Evolutionary conservation across 2,329 filamentous ascomycete species (phyloP).

Genomic region (Beauveria brongniartii): DNA sequence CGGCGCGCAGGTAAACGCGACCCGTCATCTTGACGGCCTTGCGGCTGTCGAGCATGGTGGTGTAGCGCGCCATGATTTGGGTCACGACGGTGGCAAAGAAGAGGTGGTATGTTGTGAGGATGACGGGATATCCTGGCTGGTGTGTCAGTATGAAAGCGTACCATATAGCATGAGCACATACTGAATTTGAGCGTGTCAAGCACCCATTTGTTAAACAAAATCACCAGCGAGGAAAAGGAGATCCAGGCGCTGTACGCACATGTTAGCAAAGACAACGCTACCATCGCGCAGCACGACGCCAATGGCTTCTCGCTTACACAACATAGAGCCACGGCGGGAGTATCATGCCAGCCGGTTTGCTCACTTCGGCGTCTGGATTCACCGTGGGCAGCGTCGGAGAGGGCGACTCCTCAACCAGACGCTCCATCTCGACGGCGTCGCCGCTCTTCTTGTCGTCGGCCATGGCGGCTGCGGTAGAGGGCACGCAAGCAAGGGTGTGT

Average conservation of each 20-base stretch:
- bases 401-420: not conserved
- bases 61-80: constrained; percentile 85
- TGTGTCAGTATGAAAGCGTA: not conserved
- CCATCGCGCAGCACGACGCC: not conserved
- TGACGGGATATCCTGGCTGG: constrained; percentile 56
- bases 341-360: not conserved
- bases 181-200: constrained; percentile 66
- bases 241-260: constrained; percentile 56
- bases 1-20: constrained; percentile 83
- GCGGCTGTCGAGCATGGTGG: constrained; percentile 80
- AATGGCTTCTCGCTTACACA: not conserved
- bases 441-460: not conserved
- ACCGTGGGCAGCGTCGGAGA: constrained; percentile 6
- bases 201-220: constrained; percentile 95
- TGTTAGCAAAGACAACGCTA: not conserved
- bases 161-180: constrained; percentile 11
- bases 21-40: constrained; percentile 98
- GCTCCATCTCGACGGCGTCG: constrained; percentile 5
- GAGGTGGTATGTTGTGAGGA: constrained; percentile 94
- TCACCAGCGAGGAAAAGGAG: constrained; percentile 74
- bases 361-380: not conserved
- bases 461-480: not conserved
- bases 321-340: constrained; percentile 6
- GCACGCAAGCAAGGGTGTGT: not conserved
- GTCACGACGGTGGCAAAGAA: constrained; percentile 90